phyloP scores from a whole-genome alignment of 1,139 yeast species.

The Geotrichum klebahnii region DNA sequence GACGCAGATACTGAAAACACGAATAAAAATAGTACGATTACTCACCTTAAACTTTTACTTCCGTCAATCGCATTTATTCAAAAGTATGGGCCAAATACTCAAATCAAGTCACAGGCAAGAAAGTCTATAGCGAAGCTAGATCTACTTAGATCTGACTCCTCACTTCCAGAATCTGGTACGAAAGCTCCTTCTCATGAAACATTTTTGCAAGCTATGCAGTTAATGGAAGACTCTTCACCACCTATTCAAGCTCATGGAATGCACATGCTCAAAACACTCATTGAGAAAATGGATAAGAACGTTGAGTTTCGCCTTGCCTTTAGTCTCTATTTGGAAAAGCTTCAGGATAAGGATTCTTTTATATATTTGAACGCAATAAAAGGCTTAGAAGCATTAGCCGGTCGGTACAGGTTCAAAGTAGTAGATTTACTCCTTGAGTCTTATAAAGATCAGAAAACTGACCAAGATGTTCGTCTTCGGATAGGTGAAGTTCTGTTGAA shows the following conservation, averaged over 20 bases:
- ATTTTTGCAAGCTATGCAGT: slow-evolving; percentile 54
- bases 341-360: slow-evolving; percentile 80
- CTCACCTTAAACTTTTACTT: slow-evolving; percentile 44
- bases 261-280: slow-evolving; percentile 56
- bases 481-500: slow-evolving; percentile 76
- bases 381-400: slow-evolving; percentile 61
- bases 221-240: slow-evolving; percentile 70
- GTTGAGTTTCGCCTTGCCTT: slow-evolving; percentile 54
- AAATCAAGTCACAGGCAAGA: slow-evolving; percentile 25
- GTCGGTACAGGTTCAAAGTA: slow-evolving; percentile 41
- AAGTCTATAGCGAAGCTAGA: slow-evolving; percentile 14
- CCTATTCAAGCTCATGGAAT: slow-evolving; percentile 89
- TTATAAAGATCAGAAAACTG: slow-evolving; percentile 40
- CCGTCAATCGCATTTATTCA: slow-evolving; percentile 37
- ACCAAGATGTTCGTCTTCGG: slow-evolving; percentile 62
- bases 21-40: slow-evolving; percentile 33
- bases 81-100: slow-evolving; percentile 22
- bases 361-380: slow-evolving; percentile 79
- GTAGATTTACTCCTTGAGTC: slow-evolving; percentile 43
- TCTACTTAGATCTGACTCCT: slow-evolving; percentile 1
- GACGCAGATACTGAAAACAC: slow-evolving; percentile 5
- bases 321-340: slow-evolving; percentile 57
- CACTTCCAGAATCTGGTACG: not conserved
- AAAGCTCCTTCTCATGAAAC: slow-evolving; percentile 5
- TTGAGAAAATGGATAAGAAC: slow-evolving; percentile 49